A percentile compares a stretch with the other conserved stretches of the same genome.
Evolutionary conservation across 306 rosid species (phyloP).

Genomic region (Vigna unguiculata): DNA sequence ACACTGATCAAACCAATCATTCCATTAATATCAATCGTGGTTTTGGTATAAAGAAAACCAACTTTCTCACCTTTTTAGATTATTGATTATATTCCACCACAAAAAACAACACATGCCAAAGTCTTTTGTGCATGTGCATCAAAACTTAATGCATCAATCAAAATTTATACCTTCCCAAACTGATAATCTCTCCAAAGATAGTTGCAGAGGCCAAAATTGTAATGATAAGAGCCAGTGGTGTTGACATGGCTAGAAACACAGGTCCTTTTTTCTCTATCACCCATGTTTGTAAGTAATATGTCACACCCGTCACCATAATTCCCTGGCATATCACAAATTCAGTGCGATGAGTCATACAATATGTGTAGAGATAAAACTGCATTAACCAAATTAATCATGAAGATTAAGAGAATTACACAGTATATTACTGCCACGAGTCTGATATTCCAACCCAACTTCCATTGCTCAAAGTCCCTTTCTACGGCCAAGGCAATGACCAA

Average conservation of each 20-base stretch:
- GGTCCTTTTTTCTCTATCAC: slow-evolving; percentile 80
- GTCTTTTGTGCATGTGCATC: not conserved
- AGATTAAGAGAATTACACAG: slow-evolving; percentile 57
- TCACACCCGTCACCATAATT: slow-evolving; percentile 67
- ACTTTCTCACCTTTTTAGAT: not conserved
- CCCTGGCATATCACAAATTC: slow-evolving; percentile 55
- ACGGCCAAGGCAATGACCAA: slow-evolving; percentile 61
- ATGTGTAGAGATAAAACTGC: not conserved
- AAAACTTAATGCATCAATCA: not conserved
- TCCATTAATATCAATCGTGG: not conserved
- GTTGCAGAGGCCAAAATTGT: slow-evolving; percentile 60
- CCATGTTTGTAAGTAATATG: slow-evolving; percentile 77
- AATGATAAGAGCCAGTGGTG: slow-evolving; percentile 68
- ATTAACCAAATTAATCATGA: slow-evolving; percentile 7
- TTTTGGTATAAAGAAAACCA: not conserved
- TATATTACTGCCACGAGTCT: slow-evolving; percentile 67
- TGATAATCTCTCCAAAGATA: slow-evolving; percentile 62
- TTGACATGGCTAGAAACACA: slow-evolving; percentile 74
- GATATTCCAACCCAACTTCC: slow-evolving; percentile 78
- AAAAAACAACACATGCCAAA: not conserved
- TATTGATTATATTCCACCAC: not conserved
- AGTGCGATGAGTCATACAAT: not conserved
- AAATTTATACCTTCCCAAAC: slow-evolving; percentile 68
- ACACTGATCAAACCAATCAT: slow-evolving; percentile 48
- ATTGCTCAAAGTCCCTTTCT: slow-evolving; percentile 68